phyloP scores from a whole-genome alignment of 129 eudicot species.

The Tagetes erecta region DNA sequence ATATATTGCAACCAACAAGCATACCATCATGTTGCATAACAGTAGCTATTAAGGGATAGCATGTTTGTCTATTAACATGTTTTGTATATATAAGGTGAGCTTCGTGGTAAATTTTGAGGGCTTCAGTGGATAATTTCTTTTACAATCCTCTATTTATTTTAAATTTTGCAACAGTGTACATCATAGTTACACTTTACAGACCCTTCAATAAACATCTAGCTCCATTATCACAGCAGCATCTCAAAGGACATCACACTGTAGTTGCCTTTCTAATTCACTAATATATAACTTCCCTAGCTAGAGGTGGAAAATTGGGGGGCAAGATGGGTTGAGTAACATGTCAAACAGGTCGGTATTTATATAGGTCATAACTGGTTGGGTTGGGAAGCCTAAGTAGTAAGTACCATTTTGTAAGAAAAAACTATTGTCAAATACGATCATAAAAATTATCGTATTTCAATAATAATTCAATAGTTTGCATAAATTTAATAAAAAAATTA shows the following conservation, averaged over 20 bases:
- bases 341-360: neutral
- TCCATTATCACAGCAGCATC: constrained; percentile 15
- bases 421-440: neutral
- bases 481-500: neutral
- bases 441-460: neutral
- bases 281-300: neutral
- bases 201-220: neutral
- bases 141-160: neutral
- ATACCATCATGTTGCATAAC: neutral
- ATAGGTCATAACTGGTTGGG: neutral
- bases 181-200: neutral
- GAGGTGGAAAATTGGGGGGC: neutral
- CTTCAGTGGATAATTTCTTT: neutral
- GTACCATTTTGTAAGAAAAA: neutral
- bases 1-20: constrained; percentile 6
- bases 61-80: neutral
- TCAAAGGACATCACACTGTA: constrained; percentile 1
- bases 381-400: neutral
- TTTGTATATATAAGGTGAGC: neutral
- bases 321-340: neutral
- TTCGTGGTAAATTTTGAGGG: constrained; percentile 2
- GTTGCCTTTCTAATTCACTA: constrained; percentile 5
- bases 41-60: neutral
- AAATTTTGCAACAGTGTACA: neutral
- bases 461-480: neutral